These are phyloP conservation scores for Russula lepida DNA, from an alignment of 768 basidiomycete genomes.

Conservation along the genomic window DNA sequence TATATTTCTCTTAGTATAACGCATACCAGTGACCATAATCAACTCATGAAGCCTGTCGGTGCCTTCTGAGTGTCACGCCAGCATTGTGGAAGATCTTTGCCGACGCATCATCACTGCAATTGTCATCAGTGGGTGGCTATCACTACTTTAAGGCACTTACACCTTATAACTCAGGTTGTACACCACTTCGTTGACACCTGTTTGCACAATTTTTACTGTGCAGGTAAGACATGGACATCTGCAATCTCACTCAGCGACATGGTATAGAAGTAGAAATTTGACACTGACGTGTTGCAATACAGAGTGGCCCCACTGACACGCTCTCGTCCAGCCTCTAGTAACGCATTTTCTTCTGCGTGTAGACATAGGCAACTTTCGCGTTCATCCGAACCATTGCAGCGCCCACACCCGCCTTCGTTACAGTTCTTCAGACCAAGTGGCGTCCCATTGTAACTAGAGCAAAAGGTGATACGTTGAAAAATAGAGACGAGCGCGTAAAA, in stretches of 20 bases:
- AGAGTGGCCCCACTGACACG: conserved; percentile 79
- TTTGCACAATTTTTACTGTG: conserved; percentile 95
- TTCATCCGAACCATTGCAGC: conserved; percentile 57
- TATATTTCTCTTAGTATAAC: not conserved
- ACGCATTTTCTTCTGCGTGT: conserved; percentile 96
- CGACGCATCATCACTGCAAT: conserved; percentile 70
- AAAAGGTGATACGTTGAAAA: not conserved
- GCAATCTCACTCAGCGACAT: conserved; percentile 7
- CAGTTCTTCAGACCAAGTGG: conserved; percentile 87
- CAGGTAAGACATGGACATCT: conserved; percentile 99
- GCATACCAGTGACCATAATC: not conserved
- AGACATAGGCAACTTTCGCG: conserved; percentile 83
- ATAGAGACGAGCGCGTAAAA: not conserved
- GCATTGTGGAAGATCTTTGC: conserved; percentile 71
- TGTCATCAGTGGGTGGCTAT: not conserved
- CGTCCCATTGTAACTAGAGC: conserved; percentile 87
- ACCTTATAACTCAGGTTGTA: conserved; percentile 95
- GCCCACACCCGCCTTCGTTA: conserved; percentile 79
- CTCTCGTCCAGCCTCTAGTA: conserved; percentile 89
- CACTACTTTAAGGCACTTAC: conserved; percentile 36
- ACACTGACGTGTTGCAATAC: conserved; percentile 93
- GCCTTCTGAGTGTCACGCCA: conserved; percentile 70
- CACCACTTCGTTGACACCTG: conserved; percentile 84
- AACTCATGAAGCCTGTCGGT: conserved; percentile 38
- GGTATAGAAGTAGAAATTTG: conserved; percentile 1